Evolutionary conservation across 306 rosid genomes (phyloP).

Genomic region (Carpinus viminea): DNA sequence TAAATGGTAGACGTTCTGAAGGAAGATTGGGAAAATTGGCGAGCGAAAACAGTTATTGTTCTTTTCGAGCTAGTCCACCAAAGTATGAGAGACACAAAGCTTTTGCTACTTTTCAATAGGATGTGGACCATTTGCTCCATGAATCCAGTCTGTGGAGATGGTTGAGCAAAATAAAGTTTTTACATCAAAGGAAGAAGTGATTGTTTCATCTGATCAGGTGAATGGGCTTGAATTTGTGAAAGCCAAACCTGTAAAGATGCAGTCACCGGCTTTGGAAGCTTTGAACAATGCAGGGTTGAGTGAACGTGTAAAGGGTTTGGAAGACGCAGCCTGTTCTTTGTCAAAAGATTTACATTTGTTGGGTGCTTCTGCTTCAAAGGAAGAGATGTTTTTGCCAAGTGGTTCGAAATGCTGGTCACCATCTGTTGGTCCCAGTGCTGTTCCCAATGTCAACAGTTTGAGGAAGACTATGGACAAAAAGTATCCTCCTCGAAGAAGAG

Average conservation of each 20-base stretch:
- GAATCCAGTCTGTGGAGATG: conserved; percentile 17
- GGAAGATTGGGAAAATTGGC: conserved; percentile 33
- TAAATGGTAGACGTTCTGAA: conserved; percentile 40
- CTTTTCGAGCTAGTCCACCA: conserved; percentile 12
- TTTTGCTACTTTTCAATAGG: conserved; percentile 70
- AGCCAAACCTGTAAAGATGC: too few relatives aligned
- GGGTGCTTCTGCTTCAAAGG: conserved; percentile 28
- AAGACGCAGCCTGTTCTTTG: conserved; percentile 33
- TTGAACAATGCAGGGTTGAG: background rate
- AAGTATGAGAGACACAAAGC: conserved; percentile 49
- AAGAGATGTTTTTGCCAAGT: conserved; percentile 27
- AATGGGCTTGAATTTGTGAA: too few relatives aligned
- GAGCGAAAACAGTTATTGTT: conserved; percentile 45
- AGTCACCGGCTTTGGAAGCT: too few relatives aligned
- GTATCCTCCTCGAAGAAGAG: conserved; percentile 59
- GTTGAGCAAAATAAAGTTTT: conserved; percentile 11
- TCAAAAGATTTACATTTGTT: conserved; percentile 30
- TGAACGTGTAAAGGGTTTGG: conserved; percentile 6
- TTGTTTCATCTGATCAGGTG: too few relatives aligned
- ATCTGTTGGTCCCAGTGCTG: conserved; percentile 22
- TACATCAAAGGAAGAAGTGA: conserved; percentile 2
- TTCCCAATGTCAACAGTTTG: conserved; percentile 36
- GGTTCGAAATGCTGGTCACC: conserved; percentile 28
- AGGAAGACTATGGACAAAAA: conserved; percentile 38
- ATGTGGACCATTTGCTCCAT: conserved; percentile 57